Percentiles rank a stretch among this genome's conserved stretches.
Evolutionary conservation across 768 basidiomycete genomes (phyloP).

Genomic region (Xerocomellus amylosporus): DNA sequence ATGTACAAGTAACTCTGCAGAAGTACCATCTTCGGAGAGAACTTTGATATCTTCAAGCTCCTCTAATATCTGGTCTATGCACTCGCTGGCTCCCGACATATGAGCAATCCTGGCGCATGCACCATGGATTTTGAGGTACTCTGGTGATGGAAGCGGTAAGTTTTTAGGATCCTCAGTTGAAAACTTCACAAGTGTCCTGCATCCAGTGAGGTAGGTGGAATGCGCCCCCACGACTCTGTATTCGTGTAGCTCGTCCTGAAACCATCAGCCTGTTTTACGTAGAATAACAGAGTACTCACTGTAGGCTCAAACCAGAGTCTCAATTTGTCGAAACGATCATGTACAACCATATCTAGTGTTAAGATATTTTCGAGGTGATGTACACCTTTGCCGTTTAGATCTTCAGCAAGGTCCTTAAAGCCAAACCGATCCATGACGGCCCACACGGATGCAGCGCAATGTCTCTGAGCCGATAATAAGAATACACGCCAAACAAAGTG

Average conservation of each 20-base stretch:
- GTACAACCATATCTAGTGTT: background rate
- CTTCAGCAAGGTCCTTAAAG: background rate
- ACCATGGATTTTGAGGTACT: background rate
- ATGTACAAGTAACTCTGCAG: background rate
- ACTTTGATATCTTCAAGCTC: background rate
- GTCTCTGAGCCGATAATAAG: background rate
- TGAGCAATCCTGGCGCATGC: background rate
- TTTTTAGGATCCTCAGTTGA: background rate
- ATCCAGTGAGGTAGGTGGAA: background rate
- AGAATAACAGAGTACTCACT: background rate
- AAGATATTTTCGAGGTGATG: background rate
- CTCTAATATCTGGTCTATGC: background rate
- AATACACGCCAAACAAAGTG: background rate
- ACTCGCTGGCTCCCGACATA: background rate
- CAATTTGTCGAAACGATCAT: background rate
- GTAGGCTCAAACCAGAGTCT: background rate
- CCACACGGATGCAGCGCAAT: background rate
- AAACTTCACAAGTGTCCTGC: background rate
- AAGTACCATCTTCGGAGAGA: background rate
- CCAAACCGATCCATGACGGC: background rate
- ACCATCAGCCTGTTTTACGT: background rate
- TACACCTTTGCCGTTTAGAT: background rate
- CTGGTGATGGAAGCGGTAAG: background rate
- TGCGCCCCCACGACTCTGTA: background rate
- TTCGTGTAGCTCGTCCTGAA: background rate